A percentile compares a stretch with the other conserved stretches of the same genome.
Conservation (phyloP, 2,329 filamentous ascomycete species). For the Bimuria novae-zelandiae region DNA sequence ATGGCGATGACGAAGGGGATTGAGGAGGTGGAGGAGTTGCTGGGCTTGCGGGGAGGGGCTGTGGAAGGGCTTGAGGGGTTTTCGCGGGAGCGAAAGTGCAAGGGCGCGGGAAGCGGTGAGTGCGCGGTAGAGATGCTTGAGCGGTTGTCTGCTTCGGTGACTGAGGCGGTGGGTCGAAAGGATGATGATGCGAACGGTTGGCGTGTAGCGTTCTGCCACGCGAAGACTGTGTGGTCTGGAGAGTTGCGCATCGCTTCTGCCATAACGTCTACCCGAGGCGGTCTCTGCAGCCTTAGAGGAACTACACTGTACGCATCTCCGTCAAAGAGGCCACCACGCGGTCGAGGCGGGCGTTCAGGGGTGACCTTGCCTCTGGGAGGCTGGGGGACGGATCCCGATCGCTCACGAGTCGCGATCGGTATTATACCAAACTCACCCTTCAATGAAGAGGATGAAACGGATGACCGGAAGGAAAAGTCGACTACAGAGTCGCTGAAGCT, state of each 20-base stretch:
- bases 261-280: slow-evolving; percentile 26
- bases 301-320: neutral
- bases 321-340: slow-evolving; percentile 30
- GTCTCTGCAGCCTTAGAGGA: slow-evolving; percentile 6
- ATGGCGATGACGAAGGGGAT: slow-evolving; percentile 38
- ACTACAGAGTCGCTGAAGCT: slow-evolving; percentile 34
- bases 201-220: neutral
- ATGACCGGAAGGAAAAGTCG: slow-evolving; percentile 19
- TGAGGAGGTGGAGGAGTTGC: slow-evolving; percentile 23
- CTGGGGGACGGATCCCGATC: slow-evolving; percentile 23
- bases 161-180: neutral
- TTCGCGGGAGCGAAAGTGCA: slow-evolving; percentile 17
- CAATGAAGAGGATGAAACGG: slow-evolving; percentile 16
- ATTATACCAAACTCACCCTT: slow-evolving; percentile 1
- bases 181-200: slow-evolving; percentile 6
- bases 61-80: slow-evolving; percentile 19
- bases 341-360: slow-evolving; percentile 32
- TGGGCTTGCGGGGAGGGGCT: slow-evolving; percentile 20
- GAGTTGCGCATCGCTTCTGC: slow-evolving; percentile 30
- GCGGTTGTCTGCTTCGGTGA: neutral
- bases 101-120: slow-evolving; percentile 11
- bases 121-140: slow-evolving; percentile 2
- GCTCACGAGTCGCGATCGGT: slow-evolving; percentile 9
- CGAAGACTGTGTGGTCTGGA: slow-evolving; percentile 7
- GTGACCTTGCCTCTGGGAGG: slow-evolving; percentile 20